Base-by-base conservation (phyloP, 1,139 yeast species). In the Yamadazyma epiphylla region DNA sequence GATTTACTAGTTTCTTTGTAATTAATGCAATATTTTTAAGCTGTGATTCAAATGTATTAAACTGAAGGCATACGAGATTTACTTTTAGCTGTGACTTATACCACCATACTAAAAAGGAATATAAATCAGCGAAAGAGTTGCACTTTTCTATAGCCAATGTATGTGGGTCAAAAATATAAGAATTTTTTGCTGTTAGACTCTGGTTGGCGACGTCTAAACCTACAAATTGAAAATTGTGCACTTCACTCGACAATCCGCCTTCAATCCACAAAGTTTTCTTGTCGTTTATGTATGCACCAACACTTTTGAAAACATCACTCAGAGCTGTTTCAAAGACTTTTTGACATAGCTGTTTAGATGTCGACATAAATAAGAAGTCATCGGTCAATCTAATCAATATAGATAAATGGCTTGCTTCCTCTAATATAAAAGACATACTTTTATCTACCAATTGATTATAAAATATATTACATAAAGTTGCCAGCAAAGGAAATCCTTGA, bases 401-500 rank as follows among this genome's bases (percentile, higher is more conserved):
- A 3, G 74, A n/a, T n/a, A n/a, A 60, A 1, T 61, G 49, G 0
- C 39, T 24, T 6, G 31, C 36, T 2, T 47, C 32, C 1, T 46
- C 37, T 2, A 59, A 31, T 8, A 32, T 24, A 37, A 65, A 66
- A 2, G 45, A 39, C n/a, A 71, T 59, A 22, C 64, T 47, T 5
- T 61, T 50, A n/a, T 65, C 64, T 3, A 84, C 73, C 29, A 89
- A 52, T 6, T 71, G 65, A 42, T 83, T 85, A 45, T 84, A 83
- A 1, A 85, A 75, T 4, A 88, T 48, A 42, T 88, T 86, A 42
- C 95, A 88, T 22, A 91, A 64, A 2, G 79, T 60, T 1, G 86
- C 72, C 42, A 95, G 94, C 11, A 89, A 55, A 1, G 82, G 77
- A 5, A 87, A 77, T 0, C 98, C 98, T 55, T 91, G 98, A 31